Percentiles rank a stretch among this genome's conserved stretches.
phyloP scores from a whole-genome alignment of 306 rosid species.

The Malus domestica region DNA sequence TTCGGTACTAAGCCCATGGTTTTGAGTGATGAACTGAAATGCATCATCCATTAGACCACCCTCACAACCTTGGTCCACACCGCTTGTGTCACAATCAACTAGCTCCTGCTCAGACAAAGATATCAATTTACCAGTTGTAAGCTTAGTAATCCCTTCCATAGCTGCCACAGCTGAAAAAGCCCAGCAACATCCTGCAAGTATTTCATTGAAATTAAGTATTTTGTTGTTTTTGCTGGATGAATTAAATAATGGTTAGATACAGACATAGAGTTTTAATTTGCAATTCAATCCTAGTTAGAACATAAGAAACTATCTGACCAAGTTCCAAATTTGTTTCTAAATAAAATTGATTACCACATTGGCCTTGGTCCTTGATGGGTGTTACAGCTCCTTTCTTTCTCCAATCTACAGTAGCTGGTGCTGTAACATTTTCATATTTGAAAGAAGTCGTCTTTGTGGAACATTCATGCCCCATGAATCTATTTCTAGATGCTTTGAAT shows the following conservation, averaged over 20 bases:
- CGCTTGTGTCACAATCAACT: not conserved
- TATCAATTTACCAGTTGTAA: not conserved
- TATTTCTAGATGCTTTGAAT: not conserved
- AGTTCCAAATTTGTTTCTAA: not conserved
- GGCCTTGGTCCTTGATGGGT: conserved; percentile 29
- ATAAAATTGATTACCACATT: not conserved
- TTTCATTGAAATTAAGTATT: not conserved
- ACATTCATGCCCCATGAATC: conserved; percentile 15
- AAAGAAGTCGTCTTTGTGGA: not conserved
- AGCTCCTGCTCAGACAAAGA: not conserved
- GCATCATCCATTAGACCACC: not conserved
- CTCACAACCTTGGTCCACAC: not conserved
- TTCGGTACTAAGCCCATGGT: not conserved
- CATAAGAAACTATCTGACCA: not conserved
- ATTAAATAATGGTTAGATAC: not conserved
- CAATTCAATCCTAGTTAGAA: not conserved
- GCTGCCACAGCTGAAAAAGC: not conserved
- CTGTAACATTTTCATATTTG: not conserved
- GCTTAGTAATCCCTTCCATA: not conserved
- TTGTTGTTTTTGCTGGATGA: not conserved
- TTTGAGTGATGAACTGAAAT: not conserved
- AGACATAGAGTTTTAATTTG: not conserved
- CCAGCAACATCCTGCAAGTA: not conserved
- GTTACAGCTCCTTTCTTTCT: conserved; percentile 31
- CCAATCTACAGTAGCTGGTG: conserved; percentile 26